phyloP scores from a whole-genome alignment of 805 yeast species.

The Grigorovia transvaalensis region DNA sequence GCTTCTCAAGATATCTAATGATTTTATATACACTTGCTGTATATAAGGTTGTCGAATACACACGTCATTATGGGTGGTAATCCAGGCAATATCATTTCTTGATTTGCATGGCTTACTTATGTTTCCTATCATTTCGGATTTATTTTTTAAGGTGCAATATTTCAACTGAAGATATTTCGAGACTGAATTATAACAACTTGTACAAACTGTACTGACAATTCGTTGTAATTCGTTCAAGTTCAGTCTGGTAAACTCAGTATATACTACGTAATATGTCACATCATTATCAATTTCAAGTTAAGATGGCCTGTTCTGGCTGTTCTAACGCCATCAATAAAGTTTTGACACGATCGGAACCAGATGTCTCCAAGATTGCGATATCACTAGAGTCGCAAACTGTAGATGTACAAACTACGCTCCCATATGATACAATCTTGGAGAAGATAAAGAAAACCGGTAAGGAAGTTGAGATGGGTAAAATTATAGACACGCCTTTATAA shows the following conservation, averaged over 20 bases:
- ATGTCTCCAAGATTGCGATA: slow-evolving; percentile 57
- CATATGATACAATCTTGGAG: slow-evolving; percentile 68
- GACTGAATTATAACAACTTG: too few relatives aligned
- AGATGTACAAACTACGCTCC: slow-evolving; percentile 54
- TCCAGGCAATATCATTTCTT: background rate
- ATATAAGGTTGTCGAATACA: too few relatives aligned
- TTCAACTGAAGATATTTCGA: too few relatives aligned
- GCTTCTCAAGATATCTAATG: slow-evolving; percentile 34
- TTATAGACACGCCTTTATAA: background rate
- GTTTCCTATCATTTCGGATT: background rate
- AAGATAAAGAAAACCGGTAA: slow-evolving; percentile 89
- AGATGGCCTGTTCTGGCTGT: slow-evolving; percentile 84
- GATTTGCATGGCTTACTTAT: background rate
- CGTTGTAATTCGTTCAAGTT: too few relatives aligned
- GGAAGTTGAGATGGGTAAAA: slow-evolving; percentile 56
- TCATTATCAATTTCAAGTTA: slow-evolving; percentile 69
- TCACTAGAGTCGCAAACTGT: slow-evolving; percentile 77
- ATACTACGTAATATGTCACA: slow-evolving; percentile 26
- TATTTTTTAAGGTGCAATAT: background rate
- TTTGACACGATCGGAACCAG: slow-evolving; percentile 55
- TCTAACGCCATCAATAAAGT: slow-evolving; percentile 79
- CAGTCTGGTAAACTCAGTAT: background rate
- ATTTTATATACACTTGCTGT: background rate
- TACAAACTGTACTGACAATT: too few relatives aligned
- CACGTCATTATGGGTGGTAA: background rate